A percentile compares a stretch with the other conserved stretches of the same genome.
These are phyloP conservation scores for Microcyclosporella mali DNA, from an alignment of 2,329 filamentous ascomycete genomes.

Conservation along the genomic window DNA sequence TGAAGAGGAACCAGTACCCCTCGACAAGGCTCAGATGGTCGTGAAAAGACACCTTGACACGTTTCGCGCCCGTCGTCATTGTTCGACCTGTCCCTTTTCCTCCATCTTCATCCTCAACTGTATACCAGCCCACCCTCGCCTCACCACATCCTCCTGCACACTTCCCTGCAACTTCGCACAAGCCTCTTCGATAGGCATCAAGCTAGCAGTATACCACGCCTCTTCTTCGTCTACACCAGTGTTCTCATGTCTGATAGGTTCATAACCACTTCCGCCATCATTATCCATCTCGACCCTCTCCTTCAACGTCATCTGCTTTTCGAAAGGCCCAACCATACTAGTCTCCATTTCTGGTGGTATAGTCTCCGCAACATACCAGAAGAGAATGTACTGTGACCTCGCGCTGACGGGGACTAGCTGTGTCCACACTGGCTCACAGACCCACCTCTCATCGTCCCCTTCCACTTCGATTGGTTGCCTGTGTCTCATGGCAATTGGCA, in stretches of 20 bases:
- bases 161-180: slow-evolving; percentile 34
- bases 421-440: slow-evolving; percentile 43
- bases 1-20: too few species aligned
- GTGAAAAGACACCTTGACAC: too few species aligned
- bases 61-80: too few species aligned
- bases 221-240: slow-evolving; percentile 47
- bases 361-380: slow-evolving; percentile 45
- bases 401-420: slow-evolving; percentile 37
- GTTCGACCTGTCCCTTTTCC: background rate
- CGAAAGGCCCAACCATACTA: background rate
- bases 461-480: slow-evolving; percentile 37
- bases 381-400: slow-evolving; percentile 38
- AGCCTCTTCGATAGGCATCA: slow-evolving; percentile 42
- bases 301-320: background rate
- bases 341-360: slow-evolving; percentile 32
- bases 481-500: slow-evolving; percentile 42
- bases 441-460: slow-evolving; percentile 24
- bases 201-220: slow-evolving; percentile 36
- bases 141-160: slow-evolving; percentile 43
- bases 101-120: slow-evolving; percentile 33
- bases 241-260: slow-evolving; percentile 41
- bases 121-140: slow-evolving; percentile 41
- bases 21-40: too few species aligned
- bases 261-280: slow-evolving; percentile 37
- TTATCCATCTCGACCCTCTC: slow-evolving; percentile 30